Conservation (phyloP, 1,284 basidiomycete genomes). For the Pseudozyma sp. region DNA sequence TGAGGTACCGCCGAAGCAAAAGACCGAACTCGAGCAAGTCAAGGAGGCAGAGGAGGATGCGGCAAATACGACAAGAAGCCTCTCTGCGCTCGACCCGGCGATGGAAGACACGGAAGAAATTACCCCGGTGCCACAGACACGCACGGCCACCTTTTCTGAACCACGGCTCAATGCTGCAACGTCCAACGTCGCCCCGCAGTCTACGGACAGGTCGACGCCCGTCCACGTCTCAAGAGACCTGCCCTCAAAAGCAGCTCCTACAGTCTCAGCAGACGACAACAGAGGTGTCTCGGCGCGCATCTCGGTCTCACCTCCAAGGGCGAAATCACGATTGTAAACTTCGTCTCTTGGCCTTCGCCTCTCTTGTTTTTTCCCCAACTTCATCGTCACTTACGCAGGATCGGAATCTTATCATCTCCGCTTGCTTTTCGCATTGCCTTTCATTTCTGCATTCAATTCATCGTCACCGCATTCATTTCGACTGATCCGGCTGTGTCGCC, state of each 20-base stretch:
- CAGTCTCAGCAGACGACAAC: too few species aligned
- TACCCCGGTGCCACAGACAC: not conserved
- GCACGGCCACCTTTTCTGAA: not conserved
- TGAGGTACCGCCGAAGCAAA: too few species aligned
- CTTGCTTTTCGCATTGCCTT: not conserved
- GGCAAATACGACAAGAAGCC: not conserved
- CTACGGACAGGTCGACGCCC: too few species aligned
- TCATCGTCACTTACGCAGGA: not conserved
- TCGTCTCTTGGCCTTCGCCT: not conserved
- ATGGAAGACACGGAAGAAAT: not conserved
- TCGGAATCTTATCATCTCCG: not conserved
- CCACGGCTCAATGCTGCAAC: too few species aligned
- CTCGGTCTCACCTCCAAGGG: constrained; percentile 5
- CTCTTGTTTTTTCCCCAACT: not conserved
- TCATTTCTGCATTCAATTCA: too few species aligned
- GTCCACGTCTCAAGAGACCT: too few species aligned
- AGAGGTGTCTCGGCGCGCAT: too few species aligned
- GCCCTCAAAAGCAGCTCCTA: too few species aligned
- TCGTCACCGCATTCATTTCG: too few species aligned
- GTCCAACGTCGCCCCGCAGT: too few species aligned
- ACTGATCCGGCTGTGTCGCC: not conserved
- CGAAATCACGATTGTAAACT: constrained; percentile 15
- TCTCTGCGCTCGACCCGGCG: not conserved
- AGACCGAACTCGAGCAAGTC: not conserved
- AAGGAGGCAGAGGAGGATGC: constrained; percentile 3